Base-by-base conservation (phyloP, 305 asterid species). In the Fraxinus floribunda region DNA sequence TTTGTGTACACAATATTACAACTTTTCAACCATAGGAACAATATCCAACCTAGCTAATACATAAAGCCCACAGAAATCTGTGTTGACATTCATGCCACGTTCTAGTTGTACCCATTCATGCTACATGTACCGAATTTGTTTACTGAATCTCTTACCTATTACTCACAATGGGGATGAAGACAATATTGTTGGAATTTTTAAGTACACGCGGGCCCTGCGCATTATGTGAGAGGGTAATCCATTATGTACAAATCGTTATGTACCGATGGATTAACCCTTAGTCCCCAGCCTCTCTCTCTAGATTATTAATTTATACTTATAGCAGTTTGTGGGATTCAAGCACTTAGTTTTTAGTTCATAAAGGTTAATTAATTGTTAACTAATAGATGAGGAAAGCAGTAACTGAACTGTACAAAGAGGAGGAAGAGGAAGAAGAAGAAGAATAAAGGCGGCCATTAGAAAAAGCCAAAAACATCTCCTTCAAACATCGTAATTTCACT, bases 361-460 rank as follows among this genome's bases (percentile, higher is more conserved):
- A 60, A 20, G 10, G 11, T 62, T 62, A 20, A 18, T 57, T 57
- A 18, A 60, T 60, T 20, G 20, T 1, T 60, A 18, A 35, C 18
- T 36, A 57, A 78, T 76, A 79, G 44, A 70, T 68, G 36, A 81
- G 78, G 81, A 81, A 81, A 77, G 55, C 44, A 39, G 78, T 35
- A 72, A 57, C 29, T 18, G 0, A 57, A 55, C 64, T 2, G 0
- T 39, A 7, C 39, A 55, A 16, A 7, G 4, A 26, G 13, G 30
- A 9, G 29, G 10, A 2, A 39, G 13, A 30, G 34, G 34, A 35
- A 5, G 38, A 35, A 0, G 10, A 1, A 29, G 10, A 73, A 18
- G 38, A 20, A 76, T 29, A 22, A 62, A 32, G 79, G 81, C n/a
- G 32, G 77, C 77, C 38, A 44, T 32, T 2, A 9, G 15, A 22